Conservation (phyloP, 2,329 filamentous ascomycete genomes). For the Lasiodiplodia theobromae region DNA sequence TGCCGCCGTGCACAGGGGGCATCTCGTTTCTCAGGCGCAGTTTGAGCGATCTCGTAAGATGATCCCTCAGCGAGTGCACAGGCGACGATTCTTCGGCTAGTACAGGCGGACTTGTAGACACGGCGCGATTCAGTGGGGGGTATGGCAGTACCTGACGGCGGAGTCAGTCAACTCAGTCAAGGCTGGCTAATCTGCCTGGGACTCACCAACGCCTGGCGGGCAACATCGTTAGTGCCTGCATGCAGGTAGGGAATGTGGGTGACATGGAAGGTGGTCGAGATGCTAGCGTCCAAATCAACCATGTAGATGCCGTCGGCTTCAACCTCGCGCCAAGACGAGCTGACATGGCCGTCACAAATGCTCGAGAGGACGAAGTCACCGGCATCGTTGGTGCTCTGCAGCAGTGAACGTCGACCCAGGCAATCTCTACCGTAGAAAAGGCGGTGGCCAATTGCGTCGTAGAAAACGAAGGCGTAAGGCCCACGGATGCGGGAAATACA, state of each 20-base stretch:
- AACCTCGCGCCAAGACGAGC: conserved; percentile 74
- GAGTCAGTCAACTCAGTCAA: conserved; percentile 2
- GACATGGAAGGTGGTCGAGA: not conserved
- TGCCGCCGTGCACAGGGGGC: not conserved
- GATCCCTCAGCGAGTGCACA: conserved; percentile 50
- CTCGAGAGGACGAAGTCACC: conserved; percentile 71
- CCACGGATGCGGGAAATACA: conserved; percentile 57
- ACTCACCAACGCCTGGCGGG: conserved; percentile 14
- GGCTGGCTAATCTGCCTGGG: not conserved
- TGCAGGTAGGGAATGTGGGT: conserved; percentile 15
- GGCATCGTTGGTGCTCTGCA: conserved; percentile 61
- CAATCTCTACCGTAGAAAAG: conserved; percentile 88
- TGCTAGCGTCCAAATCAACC: conserved; percentile 59
- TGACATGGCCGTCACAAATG: conserved; percentile 60
- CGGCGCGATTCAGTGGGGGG: conserved; percentile 10
- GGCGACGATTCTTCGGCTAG: conserved; percentile 26
- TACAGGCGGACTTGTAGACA: not conserved
- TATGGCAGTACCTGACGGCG: conserved; percentile 22
- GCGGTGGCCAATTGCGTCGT: conserved; percentile 66
- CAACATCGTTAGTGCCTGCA: not conserved
- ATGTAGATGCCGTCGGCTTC: conserved; percentile 83
- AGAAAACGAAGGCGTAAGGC: conserved; percentile 89
- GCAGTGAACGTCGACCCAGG: conserved; percentile 83
- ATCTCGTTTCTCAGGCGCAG: not conserved
- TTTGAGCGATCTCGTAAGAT: conserved; percentile 30